Base-by-base conservation (phyloP, 208 protist genomes). In the Crithidia brevicula region DNA sequence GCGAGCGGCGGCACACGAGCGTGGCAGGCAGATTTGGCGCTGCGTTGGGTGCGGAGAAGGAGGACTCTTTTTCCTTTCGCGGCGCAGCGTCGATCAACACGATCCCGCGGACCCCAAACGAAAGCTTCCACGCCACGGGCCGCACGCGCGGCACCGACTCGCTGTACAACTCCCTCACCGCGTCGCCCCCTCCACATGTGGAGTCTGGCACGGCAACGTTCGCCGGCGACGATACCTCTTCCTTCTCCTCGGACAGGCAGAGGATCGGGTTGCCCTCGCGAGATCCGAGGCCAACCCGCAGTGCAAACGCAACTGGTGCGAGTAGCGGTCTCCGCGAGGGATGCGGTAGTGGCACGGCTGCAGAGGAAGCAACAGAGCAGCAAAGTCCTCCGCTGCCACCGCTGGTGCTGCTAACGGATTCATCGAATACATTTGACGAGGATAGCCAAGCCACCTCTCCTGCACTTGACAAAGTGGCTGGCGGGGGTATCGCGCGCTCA, bases 371-470 rank as follows among this genome's bases (percentile, higher is more conserved):
- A n/a, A 46, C 25, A 2, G 10, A 9, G 22, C 22, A 22, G n/a
- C 43, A 50, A 36, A 57, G 36, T 18, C 61, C 25, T 22, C 47
- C 70, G 20, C 59, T 54, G 59, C 62, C 70, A 18, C 53, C 43
- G 28, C 38, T 76, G 43, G 38, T 76, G 11, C 38, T 70, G 46
- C 38, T 66, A 22, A 70, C 70, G 16, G 70, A 66, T 28, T 51
- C 61, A 5, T n/a, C 33, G 1, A 47, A 69, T 23, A 68, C 50
- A 18, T n/a, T 59, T 5, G 5, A 1, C 15, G 31, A 47, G 34
- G 31, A 4, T 11, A 30, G 2, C 27, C 6, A 20, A 15, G 49
- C 56, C 2, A 28, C 52, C n/a, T 9, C 8, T 16, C 33, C 38
- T 34, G 38, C 36, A 8, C 23, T 20, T 20, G 42, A 20, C 23